These are phyloP conservation scores for Prunus yedoensis DNA, from an alignment of 331 rosid species.

Conservation along the genomic window DNA sequence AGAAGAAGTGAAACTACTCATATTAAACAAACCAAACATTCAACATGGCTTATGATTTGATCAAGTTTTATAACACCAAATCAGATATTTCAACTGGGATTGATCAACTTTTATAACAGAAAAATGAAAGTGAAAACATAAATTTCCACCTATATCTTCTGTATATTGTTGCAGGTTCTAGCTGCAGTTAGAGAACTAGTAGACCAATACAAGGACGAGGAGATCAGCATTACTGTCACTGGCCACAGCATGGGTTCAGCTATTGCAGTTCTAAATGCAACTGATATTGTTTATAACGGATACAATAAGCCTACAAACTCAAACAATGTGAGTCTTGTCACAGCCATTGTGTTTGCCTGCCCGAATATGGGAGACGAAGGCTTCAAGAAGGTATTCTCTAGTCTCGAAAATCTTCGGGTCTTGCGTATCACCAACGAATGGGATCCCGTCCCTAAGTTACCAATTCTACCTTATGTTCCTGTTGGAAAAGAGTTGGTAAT, in stretches of 20 bases:
- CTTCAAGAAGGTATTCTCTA: constrained; percentile 25
- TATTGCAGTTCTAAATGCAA: constrained; percentile 45
- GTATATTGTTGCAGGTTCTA: constrained; percentile 27
- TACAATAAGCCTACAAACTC: constrained; percentile 31
- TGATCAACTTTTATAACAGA: too few species aligned
- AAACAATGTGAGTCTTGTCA: constrained; percentile 31
- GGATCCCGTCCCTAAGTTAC: constrained; percentile 47
- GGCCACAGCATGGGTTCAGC: constrained; percentile 76
- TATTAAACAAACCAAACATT: too few species aligned
- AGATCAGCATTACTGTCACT: constrained; percentile 54
- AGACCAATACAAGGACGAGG: constrained; percentile 43
- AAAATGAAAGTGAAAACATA: too few species aligned
- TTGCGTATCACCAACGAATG: constrained; percentile 41
- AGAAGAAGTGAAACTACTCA: too few species aligned
- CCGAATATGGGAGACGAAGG: constrained; percentile 51
- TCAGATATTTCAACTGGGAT: too few species aligned
- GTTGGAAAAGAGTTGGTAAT: constrained; percentile 50
- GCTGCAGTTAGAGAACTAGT: constrained; percentile 43
- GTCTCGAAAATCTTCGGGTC: constrained; percentile 23
- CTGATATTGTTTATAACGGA: constrained; percentile 48
- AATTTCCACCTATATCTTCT: too few species aligned
- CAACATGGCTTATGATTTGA: too few species aligned
- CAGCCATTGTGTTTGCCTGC: constrained; percentile 41
- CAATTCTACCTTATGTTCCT: constrained; percentile 34
- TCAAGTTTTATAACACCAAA: too few species aligned